Base-by-base conservation (phyloP, 2,329 filamentous ascomycete genomes). In the Sclerotiophoma versabilis region DNA sequence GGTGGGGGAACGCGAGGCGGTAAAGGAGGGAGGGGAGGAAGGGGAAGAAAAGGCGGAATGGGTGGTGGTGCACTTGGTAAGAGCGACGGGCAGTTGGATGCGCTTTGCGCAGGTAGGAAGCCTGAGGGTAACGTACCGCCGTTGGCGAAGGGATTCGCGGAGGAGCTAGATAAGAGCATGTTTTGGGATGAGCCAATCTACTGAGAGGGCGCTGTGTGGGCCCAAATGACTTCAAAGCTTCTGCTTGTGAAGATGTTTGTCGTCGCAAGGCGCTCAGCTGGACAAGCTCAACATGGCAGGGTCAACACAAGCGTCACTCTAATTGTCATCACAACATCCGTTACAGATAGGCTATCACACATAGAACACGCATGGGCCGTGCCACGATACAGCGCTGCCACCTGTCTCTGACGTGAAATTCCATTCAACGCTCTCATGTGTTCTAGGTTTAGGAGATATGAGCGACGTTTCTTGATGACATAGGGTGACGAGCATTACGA, bases 161-260 rank as follows among this genome's bases (percentile, higher is more conserved):
- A 66, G 52, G 71, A 73, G 57, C 42, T 72, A 53, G 59, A 57
- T 1, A 64, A 57, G 59, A 58, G 61, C 2, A 57, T 73, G 61
- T 74, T 74, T 32, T 73, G 68, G 67, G 60, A 67, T 41, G 56
- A 26, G 22, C 49, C 54, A 10, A 68, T 72, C 36, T 52, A 64
- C 22, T 65, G 38, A 62, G 53, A 12, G n/a, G n/a, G n/a, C n/a
- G n/a, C n/a, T n/a, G n/a, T n/a, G n/a, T n/a, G n/a, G n/a, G n/a
- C n/a, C n/a, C n/a, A n/a, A n/a, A n/a, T n/a, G n/a, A n/a, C n/a
- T n/a, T n/a, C n/a, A n/a, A n/a, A n/a, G n/a, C n/a, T n/a, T n/a
- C n/a, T n/a, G n/a, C n/a, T n/a, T n/a, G n/a, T n/a, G n/a, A n/a
- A n/a, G n/a, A n/a, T n/a, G n/a, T n/a, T n/a, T n/a, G n/a, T n/a